A percentile compares a stretch with the other conserved stretches of the same genome.
phyloP scores from a whole-genome alignment of 306 rosid genomes.

The Canavalia ensiformis region DNA sequence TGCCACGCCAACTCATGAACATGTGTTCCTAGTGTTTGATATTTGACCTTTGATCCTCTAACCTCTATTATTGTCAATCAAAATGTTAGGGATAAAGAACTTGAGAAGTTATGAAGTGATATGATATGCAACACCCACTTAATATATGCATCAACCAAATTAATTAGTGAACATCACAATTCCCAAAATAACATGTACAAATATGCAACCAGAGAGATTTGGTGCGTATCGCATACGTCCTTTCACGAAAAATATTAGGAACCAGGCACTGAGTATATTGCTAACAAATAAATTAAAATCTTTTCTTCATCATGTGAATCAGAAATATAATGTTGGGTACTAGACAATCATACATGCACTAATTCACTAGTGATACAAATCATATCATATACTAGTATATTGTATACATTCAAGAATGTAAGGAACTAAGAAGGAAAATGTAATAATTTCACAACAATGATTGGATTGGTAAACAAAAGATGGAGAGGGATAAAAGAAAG shows the following conservation, averaged over 20 bases:
- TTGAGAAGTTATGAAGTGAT: conserved; percentile 19
- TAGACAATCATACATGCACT: not conserved
- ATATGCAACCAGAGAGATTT: not conserved
- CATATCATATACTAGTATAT: not conserved
- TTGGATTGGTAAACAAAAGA: not conserved
- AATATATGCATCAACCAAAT: conserved; percentile 4
- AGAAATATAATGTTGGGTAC: conserved; percentile 20
- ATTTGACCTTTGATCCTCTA: conserved; percentile 36
- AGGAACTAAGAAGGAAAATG: not conserved
- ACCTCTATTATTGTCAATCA: not conserved
- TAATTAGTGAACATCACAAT: not conserved
- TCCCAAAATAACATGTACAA: conserved; percentile 1
- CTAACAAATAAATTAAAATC: not conserved
- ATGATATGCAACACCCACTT: not conserved
- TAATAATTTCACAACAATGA: not conserved
- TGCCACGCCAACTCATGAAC: conserved; percentile 32
- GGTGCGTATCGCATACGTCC: not conserved
- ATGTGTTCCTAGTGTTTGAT: conserved; percentile 28
- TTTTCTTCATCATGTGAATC: conserved; percentile 9
- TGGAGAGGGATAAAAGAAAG: not conserved
- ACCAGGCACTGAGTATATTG: conserved; percentile 6
- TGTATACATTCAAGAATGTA: not conserved
- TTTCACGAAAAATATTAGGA: not conserved
- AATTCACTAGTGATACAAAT: not conserved
- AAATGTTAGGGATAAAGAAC: not conserved